Evolutionary conservation across 73 alveolate species (phyloP).

Genomic region (Paramecium caudatum): DNA sequence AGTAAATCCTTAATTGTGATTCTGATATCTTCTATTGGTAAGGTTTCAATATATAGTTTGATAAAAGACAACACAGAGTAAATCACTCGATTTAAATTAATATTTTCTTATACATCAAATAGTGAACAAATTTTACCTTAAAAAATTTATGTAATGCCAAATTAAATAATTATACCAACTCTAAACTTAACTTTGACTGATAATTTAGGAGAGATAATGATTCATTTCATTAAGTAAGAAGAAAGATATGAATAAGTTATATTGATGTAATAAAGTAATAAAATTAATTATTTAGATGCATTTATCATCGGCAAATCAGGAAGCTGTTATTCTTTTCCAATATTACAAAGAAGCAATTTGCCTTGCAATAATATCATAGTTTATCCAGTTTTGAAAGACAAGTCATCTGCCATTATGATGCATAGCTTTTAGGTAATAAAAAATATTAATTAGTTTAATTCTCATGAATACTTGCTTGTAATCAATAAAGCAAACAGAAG

Average conservation of each 20-base stretch:
- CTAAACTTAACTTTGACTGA: slow-evolving; percentile 1
- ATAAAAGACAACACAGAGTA: background rate
- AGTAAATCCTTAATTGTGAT: background rate
- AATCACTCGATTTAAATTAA: background rate
- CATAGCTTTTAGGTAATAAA: slow-evolving; percentile 12
- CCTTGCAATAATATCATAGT: background rate
- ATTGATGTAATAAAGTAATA: background rate
- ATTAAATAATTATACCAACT: background rate
- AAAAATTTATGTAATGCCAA: slow-evolving; percentile 3
- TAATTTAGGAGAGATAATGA: slow-evolving; percentile 2
- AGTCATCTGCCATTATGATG: slow-evolving; percentile 21
- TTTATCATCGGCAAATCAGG: background rate
- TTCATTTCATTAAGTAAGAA: slow-evolving; percentile 14
- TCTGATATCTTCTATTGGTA: slow-evolving; percentile 10
- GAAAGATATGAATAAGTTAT: background rate
- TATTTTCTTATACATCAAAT: background rate
- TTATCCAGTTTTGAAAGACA: background rate
- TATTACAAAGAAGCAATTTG: background rate
- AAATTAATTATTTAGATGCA: background rate
- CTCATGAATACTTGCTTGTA: slow-evolving; percentile 18
- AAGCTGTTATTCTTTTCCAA: slow-evolving; percentile 27
- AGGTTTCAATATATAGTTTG: background rate
- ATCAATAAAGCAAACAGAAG: slow-evolving; percentile 34
- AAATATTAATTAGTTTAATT: background rate
- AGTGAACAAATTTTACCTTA: background rate